Evolutionary conservation across 371 early-diverging fungal genomes (phyloP), one percentile per base, ranked within the genome.

Genomic region (Syncephalastrum monosporum): DNA sequence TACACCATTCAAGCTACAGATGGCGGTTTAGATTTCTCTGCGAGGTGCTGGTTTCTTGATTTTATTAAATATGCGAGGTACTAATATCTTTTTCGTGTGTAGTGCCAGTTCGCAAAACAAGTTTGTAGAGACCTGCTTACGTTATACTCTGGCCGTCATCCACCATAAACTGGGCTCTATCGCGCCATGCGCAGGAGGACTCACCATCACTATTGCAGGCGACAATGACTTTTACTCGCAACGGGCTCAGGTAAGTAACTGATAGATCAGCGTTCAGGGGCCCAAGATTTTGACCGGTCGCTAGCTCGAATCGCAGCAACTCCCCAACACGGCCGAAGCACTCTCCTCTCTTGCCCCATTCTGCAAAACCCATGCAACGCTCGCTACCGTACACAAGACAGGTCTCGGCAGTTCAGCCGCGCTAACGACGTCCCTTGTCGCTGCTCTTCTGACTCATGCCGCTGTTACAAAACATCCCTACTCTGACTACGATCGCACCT

Each of bases 221-320:
- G 87, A 91, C 75, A 97, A 96, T 62, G 98, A 96, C 70, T 97
- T 97, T 68, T 96, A 97, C 68, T 95, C 96, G 4, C 96, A 96
- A 75, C 75, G 88, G 27, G 53, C 62, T 24, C 73, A 90, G 80
- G 82, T 92, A 58, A 62, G 62, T 16, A 49, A 53, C 21, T 61
- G 60, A 12, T 62, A 75, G 1, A 68, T 84, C 21, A 56, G 62
- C 5, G 66, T 13, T 6, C 14, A 29, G 17, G n/a, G 19, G 41
- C 42, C 41, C 10, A 42, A 21, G n/a, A 14, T 46, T 16, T 21
- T 15, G 5, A 7, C 44, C 25, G 53, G 4, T 4, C 3, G 7
- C 29, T 3, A 86, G 78, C 79, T 91, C 29, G 65, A 74, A 23
- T 51, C 60, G 13, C 66, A 65, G 16, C 62, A 74, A 2, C 75